Base-by-base conservation (phyloP, 2,329 filamentous ascomycete genomes). In the Cladosporium sp. region DNA sequence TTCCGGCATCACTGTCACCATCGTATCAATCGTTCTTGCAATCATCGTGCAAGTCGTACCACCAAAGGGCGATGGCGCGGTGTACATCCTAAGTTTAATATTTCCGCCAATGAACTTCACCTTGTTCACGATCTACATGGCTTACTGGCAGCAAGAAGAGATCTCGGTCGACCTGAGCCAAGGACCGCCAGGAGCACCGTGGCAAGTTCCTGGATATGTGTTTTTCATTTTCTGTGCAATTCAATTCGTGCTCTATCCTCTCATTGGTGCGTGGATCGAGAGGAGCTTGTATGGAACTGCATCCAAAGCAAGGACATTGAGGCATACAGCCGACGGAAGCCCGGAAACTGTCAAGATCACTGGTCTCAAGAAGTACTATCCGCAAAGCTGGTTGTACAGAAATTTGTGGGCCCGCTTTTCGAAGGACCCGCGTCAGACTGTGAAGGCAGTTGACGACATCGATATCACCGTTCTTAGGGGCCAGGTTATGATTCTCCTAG, bases 81-180 rank as follows among this genome's bases (percentile, higher is more conserved):
- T 93, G 3, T 81, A 83, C 5, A 76, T 90, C 3, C 78, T 96
- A 12, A 88, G 88, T 61, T 70, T 95, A 14, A 73, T 97, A 0
- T 97, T 97, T 70, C 84, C 90, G 0, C 89, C 92, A 0, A 95
- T 92, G 79, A 92, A 91, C 66, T 96, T 91, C 69, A 88, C 93
- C 14, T 92, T 87, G 71, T 94, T 93, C 69, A 86, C 89, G n/a
- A 86, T 89, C 17, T 85, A 89, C 17, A 83, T 87, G 62, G 89
- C 92, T 12, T 85, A 89, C 42, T 96, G 85, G 71, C 89, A 97
- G 73, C 79, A 80, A 61, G 70, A 86, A 58, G 77, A 84, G 17
- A 67, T 78, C 40, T 76, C 83, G 0, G 82, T 87, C 0, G 83
- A 89, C 62, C 76, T 96, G 3, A 68, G 82, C 4, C 72, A 84